Conservation (phyloP, 495 filamentous ascomycete species). For the Penicillium antarcticum region DNA sequence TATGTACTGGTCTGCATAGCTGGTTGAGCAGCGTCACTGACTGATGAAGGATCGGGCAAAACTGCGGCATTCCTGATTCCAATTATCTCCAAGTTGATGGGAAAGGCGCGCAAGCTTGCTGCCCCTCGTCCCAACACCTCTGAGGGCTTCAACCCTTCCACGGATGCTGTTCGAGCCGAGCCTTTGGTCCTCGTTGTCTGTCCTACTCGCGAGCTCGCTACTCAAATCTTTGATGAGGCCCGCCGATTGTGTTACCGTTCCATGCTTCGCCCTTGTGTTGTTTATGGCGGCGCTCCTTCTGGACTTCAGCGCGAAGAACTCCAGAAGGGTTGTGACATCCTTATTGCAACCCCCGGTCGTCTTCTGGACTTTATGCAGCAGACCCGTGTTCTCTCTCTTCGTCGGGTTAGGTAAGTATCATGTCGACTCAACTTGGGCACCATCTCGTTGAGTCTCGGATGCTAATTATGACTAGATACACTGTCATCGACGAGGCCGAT, state of each 20-base stretch:
- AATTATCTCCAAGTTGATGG: slow-evolving; percentile 86
- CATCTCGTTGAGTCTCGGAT: neutral
- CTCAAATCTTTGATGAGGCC: slow-evolving; percentile 92
- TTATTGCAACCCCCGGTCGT: slow-evolving; percentile 86
- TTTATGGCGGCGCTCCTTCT: slow-evolving; percentile 79
- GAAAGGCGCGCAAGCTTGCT: slow-evolving; percentile 81
- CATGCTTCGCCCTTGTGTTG: slow-evolving; percentile 88
- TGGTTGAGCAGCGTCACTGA: neutral
- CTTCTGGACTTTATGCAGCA: slow-evolving; percentile 77
- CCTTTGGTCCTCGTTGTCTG: slow-evolving; percentile 83
- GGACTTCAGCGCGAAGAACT: slow-evolving; percentile 67
- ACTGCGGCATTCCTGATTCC: slow-evolving; percentile 91
- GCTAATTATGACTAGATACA: slow-evolving; percentile 48
- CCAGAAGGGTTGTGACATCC: slow-evolving; percentile 78
- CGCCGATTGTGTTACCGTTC: slow-evolving; percentile 89
- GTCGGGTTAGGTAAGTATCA: slow-evolving; percentile 63
- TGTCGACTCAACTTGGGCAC: slow-evolving; percentile 3
- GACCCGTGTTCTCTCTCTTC: slow-evolving; percentile 62
- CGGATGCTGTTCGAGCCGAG: slow-evolving; percentile 61
- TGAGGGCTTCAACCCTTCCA: slow-evolving; percentile 37
- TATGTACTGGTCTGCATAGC: slow-evolving; percentile 37
- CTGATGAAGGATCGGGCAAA: slow-evolving; percentile 79
- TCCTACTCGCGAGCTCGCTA: slow-evolving; percentile 84
- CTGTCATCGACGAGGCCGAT: slow-evolving; percentile 94
- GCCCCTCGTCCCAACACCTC: slow-evolving; percentile 66